Percentiles rank a stretch among this genome's conserved stretches.
Conservation (phyloP, 257 asterid species). For the Thymus mandschuricus region DNA sequence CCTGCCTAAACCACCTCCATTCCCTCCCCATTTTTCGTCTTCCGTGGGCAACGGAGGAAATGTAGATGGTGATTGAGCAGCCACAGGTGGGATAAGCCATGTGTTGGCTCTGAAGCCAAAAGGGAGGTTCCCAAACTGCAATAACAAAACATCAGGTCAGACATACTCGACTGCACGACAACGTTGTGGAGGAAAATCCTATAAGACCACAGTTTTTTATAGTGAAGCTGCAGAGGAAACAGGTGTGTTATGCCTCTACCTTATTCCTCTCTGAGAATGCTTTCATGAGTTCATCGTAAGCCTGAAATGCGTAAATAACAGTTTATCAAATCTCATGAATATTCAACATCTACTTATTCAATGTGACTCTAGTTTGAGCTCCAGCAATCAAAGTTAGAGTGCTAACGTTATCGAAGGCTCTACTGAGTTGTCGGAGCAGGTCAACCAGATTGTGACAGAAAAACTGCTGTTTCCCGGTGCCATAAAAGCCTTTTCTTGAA, state of each 20-base stretch:
- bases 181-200: slow-evolving; percentile 18
- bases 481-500: slow-evolving; percentile 75
- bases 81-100: slow-evolving; percentile 93
- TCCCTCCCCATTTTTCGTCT: slow-evolving; percentile 96
- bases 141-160: slow-evolving; percentile 16
- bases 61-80: slow-evolving; percentile 68
- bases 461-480: slow-evolving; percentile 77
- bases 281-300: slow-evolving; percentile 87
- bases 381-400: slow-evolving; percentile 31
- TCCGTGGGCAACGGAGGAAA: slow-evolving; percentile 88
- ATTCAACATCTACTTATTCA: slow-evolving; percentile 7
- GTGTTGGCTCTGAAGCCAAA: slow-evolving; percentile 96
- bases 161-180: slow-evolving; percentile 13
- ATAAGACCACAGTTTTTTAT: neutral
- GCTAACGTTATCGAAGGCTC: slow-evolving; percentile 92
- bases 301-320: slow-evolving; percentile 54
- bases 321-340: slow-evolving; percentile 33
- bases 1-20: slow-evolving; percentile 97
- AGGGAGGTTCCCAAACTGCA: slow-evolving; percentile 95
- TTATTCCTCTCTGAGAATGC: slow-evolving; percentile 95
- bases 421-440: slow-evolving; percentile 85
- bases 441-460: slow-evolving; percentile 93
- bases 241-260: slow-evolving; percentile 44
- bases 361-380: neutral
- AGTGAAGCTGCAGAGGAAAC: slow-evolving; percentile 25